Evolutionary conservation across 2,329 filamentous ascomycete genomes (phyloP), one percentile per base, ranked within the genome.

Genomic region (Diaporthe caulivora): DNA sequence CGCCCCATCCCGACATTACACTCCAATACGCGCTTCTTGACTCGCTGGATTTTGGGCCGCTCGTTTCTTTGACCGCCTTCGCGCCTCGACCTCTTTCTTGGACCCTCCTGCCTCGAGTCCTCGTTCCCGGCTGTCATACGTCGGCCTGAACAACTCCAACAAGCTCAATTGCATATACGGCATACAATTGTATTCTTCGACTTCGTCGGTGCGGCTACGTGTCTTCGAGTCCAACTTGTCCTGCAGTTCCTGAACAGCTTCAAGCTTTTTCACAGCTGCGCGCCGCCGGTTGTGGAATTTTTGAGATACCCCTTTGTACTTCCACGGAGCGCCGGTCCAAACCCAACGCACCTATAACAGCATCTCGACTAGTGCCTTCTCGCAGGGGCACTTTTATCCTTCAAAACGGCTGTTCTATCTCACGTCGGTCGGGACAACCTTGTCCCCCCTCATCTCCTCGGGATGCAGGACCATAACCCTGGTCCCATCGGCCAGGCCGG

Each of bases 381-480:
- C 72, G 67, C 77, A 82, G 79, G 74, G 84, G 88, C 89, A 88
- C 90, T 87, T 83, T 86, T 86, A 88, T 90, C 81, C 78, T 85
- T 88, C 92, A 95, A 90, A 90, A 95, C 93, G 93, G 93, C 93
- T 88, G 91, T 94, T 83, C 87, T 95, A 87, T 93, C 93, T 84
- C 91, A 92, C 85, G 87, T 88, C 84, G 86, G 91, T 86, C 91
- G 93, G 94, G 94, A 96, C 93, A 93, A 88, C 84, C 90, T 94
- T 87, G 92, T 94, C 92, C 94, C 93, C 86, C 92, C 93, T 89
- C 93, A 95, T 88, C 89, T 95, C 82, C 91, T 96, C 87, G 92
- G 91, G 85, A 98, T 98, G 95, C 95, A 97, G 90, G 93, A 94
- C 85, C 91, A 94, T 84, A 92, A 73, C 54, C 74, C 94, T 80